Evolutionary conservation across 768 basidiomycete genomes (phyloP).

Genomic region (Xerocomellus amylosporus): DNA sequence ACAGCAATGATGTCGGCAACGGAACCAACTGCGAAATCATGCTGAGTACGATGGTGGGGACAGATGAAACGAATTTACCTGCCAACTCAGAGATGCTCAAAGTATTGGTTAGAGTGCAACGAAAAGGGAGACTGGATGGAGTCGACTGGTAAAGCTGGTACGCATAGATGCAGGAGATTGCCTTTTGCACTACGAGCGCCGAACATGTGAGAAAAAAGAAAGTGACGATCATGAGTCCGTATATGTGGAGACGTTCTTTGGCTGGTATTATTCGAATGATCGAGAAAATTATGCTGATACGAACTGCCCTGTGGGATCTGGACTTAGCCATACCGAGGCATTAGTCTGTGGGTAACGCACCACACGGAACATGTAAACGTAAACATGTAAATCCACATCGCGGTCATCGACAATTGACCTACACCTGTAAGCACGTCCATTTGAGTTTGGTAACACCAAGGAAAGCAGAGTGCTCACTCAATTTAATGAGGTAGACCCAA

Average conservation of each 20-base stretch:
- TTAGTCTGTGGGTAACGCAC: slow-evolving; percentile 7
- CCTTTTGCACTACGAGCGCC: neutral
- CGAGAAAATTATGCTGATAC: slow-evolving; percentile 20
- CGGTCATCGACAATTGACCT: neutral
- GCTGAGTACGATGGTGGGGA: neutral
- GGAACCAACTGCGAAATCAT: neutral
- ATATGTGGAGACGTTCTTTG: slow-evolving; percentile 8
- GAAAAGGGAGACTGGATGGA: neutral
- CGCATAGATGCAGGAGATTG: neutral
- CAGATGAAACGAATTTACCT: neutral
- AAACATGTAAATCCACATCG: slow-evolving; percentile 17
- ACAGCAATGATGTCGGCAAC: neutral
- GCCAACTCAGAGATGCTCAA: slow-evolving; percentile 2
- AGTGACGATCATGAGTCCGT: slow-evolving; percentile 2
- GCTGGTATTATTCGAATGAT: slow-evolving; percentile 17
- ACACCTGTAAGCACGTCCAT: neutral
- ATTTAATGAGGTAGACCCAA: slow-evolving; percentile 9
- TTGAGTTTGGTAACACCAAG: neutral
- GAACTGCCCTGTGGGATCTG: slow-evolving; percentile 14
- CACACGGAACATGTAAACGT: slow-evolving; percentile 10
- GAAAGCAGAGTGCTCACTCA: slow-evolving; percentile 1
- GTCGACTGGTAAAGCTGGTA: neutral
- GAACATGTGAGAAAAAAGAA: slow-evolving; percentile 12
- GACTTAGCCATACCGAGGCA: neutral
- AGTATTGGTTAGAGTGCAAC: neutral